Evolutionary conservation across 2,329 filamentous ascomycete species (phyloP), one percentile per base, ranked within the genome.

Genomic region (Hymenoscyphus fraxineus): DNA sequence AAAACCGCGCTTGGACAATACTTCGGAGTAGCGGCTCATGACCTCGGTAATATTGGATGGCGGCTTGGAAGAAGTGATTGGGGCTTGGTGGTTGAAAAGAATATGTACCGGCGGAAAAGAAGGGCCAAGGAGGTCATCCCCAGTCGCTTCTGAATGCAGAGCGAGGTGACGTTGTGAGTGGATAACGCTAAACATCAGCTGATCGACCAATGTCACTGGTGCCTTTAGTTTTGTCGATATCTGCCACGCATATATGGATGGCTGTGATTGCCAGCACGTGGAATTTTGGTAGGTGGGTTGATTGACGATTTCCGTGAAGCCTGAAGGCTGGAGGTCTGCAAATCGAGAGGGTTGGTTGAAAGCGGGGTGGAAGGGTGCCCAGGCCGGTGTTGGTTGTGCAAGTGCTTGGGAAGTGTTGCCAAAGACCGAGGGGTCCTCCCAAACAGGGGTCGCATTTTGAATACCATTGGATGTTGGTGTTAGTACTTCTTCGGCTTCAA

Each of bases 191-290:
- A 74, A 63, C 68, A 74, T 72, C 16, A 74, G 64, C 38, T 73
- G 70, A 44, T 74, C 72, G 6, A 74, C 62, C 27, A 69, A 65
- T 3, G 71, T 74, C 35, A 67, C 61, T 3, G 73, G 72, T 35
- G 71, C 57, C 61, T 73, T 74, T 22, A 74, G 63, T 61, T 74
- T 74, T 2, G 73, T 73, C 6, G 68, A 71, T 7, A 73, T 70
- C 59, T 74, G 72, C 72, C 73, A 74, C 3, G 71, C 70, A 54
- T 71, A 73, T 41, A 69, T 64, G 15, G 71, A 73, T 7, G 73
- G 73, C 57, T 74, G 72, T n/a, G 63, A 59, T 66, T 75, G 72
- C 72, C 71, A 74, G 61, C 68, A 68, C 38, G 67, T 70, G 40
- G 65, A 59, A 22, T 51, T 59, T 58, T 39, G 61, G 55, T 60